These are phyloP conservation scores for Tetragonia tetragonoides DNA, from an alignment of 148 eudicot genomes.

Conservation along the genomic window DNA sequence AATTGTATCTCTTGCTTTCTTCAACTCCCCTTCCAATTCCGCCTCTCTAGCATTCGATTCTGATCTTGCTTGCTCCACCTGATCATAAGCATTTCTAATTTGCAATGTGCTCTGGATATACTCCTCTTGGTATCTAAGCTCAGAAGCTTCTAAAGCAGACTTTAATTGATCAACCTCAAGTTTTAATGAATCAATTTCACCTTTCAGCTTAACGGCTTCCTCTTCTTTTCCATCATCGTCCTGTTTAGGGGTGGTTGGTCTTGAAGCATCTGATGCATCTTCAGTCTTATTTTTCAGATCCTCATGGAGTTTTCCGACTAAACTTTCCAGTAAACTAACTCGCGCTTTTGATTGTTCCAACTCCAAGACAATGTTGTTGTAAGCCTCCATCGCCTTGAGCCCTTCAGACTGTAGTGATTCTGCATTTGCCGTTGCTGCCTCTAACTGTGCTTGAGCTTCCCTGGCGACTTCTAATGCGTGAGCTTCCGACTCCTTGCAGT, in stretches of 20 bases:
- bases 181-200: constrained; percentile 52
- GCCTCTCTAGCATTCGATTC: constrained; percentile 54
- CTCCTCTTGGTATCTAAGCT: constrained; percentile 63
- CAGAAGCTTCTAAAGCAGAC: constrained; percentile 63
- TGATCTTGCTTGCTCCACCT: constrained; percentile 52
- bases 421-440: constrained; percentile 46
- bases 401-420: constrained; percentile 47
- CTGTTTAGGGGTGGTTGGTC: not conserved
- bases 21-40: constrained; percentile 45
- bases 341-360: constrained; percentile 58
- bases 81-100: constrained; percentile 69
- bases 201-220: constrained; percentile 38
- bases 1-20: constrained; percentile 36
- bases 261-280: constrained; percentile 16
- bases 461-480: constrained; percentile 47
- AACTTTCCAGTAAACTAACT: constrained; percentile 46
- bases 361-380: constrained; percentile 42
- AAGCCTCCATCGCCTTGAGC: constrained; percentile 48
- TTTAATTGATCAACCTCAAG: constrained; percentile 47
- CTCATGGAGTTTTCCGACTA: constrained; percentile 44
- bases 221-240: constrained; percentile 29
- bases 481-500: constrained; percentile 56
- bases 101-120: constrained; percentile 65
- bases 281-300: constrained; percentile 22
- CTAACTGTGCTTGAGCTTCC: constrained; percentile 53